Conservation (phyloP, 2,329 filamentous ascomycete species). For the Aspergillus brasiliensis region DNA sequence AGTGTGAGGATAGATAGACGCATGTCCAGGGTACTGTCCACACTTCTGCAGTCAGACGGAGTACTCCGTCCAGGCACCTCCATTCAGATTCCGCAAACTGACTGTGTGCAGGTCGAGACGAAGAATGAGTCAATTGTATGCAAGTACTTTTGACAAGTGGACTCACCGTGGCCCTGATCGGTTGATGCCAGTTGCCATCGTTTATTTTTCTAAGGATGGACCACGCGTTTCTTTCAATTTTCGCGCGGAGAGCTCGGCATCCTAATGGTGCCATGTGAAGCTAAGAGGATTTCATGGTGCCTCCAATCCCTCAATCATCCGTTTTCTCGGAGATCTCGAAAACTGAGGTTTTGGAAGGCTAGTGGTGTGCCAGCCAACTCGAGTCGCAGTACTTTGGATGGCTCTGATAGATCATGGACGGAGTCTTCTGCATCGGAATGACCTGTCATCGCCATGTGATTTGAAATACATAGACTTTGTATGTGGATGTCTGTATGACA, state of each 20-base stretch:
- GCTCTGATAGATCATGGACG: background rate
- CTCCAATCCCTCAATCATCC: background rate
- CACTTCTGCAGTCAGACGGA: background rate
- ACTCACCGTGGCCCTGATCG: background rate
- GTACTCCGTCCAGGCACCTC: background rate
- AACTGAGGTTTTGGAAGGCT: background rate
- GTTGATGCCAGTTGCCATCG: background rate
- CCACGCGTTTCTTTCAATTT: background rate
- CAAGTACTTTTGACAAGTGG: background rate
- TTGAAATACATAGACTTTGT: background rate
- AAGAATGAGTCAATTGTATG: background rate
- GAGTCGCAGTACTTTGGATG: background rate
- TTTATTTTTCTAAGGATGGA: background rate
- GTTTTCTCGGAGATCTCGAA: background rate
- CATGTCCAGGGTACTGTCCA: background rate
- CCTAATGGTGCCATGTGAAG: background rate
- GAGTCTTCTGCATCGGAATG: background rate
- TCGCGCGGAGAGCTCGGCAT: background rate
- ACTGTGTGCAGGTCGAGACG: background rate
- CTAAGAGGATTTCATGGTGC: background rate
- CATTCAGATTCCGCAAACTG: background rate
- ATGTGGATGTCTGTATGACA: background rate
- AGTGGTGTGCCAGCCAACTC: background rate
- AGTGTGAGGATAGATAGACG: background rate
- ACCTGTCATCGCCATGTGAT: slow-evolving; percentile 9